Evolutionary conservation across 305 asterid species (phyloP).

Genomic region (Ilex paraguariensis): DNA sequence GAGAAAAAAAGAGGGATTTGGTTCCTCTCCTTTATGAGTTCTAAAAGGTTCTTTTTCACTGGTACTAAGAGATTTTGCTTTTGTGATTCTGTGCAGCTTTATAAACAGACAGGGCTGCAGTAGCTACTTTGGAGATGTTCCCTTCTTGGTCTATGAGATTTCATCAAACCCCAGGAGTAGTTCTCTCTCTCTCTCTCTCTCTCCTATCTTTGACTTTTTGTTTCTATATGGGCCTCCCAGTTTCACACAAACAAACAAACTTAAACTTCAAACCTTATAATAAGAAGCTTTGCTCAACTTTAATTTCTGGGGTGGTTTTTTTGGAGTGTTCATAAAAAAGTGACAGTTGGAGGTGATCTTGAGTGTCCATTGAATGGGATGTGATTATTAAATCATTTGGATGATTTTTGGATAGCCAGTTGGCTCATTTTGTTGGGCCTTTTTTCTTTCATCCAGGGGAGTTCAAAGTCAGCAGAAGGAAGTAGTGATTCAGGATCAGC

Average conservation of each 20-base stretch:
- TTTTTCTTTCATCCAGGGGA: slow-evolving; percentile 40
- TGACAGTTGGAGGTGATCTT: neutral
- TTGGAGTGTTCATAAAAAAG: slow-evolving; percentile 13
- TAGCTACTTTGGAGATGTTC: slow-evolving; percentile 86
- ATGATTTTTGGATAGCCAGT: slow-evolving; percentile 25
- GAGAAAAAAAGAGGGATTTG: slow-evolving; percentile 24
- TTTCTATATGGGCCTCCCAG: neutral
- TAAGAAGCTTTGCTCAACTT: no score
- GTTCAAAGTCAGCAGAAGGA: slow-evolving; percentile 75
- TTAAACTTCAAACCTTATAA: no score
- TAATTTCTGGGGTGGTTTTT: slow-evolving; percentile 7
- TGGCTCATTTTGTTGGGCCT: slow-evolving; percentile 22
- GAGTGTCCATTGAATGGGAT: neutral
- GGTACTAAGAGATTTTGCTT: slow-evolving; percentile 42
- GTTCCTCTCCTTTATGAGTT: slow-evolving; percentile 23
- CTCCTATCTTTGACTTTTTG: slow-evolving; percentile 21
- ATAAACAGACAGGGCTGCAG: slow-evolving; percentile 60
- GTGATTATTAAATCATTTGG: neutral
- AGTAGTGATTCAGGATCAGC: slow-evolving; percentile 78
- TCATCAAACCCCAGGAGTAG: slow-evolving; percentile 58
- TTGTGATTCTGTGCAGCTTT: slow-evolving; percentile 76
- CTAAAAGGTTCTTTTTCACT: slow-evolving; percentile 9
- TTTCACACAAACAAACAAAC: no score
- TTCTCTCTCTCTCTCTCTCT: neutral
- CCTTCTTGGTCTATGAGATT: slow-evolving; percentile 93